phyloP scores from a whole-genome alignment of 2,329 filamentous ascomycete species.

The Colletotrichum sp. region DNA sequence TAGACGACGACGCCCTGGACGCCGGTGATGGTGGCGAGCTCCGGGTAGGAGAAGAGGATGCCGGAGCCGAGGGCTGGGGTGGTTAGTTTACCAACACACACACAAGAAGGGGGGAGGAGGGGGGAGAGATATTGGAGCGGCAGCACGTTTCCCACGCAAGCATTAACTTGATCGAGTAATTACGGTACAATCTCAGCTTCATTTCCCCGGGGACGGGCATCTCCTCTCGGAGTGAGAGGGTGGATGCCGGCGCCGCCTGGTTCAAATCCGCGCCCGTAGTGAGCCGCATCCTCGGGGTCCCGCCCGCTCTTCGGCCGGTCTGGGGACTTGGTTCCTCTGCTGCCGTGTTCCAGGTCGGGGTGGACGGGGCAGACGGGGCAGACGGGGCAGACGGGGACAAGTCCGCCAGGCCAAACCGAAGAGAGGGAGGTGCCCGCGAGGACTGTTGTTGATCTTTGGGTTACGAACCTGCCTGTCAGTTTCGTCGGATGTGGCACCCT shows the following conservation, averaged over 20 bases:
- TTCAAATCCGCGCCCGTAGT: constrained; percentile 84
- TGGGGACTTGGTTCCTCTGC: not conserved
- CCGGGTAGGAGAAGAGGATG: constrained; percentile 82
- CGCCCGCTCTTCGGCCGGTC: not conserved
- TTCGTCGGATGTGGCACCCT: constrained; percentile 10
- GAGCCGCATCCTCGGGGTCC: constrained; percentile 62
- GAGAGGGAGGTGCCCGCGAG: not conserved
- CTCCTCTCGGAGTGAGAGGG: constrained; percentile 46
- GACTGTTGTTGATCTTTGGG: constrained; percentile 37
- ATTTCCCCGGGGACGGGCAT: constrained; percentile 47
- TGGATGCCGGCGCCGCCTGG: constrained; percentile 52
- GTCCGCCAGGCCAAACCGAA: not conserved
- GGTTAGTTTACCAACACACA: constrained; percentile 43
- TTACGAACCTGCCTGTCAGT: constrained; percentile 40
- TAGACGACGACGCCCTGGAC: constrained; percentile 82
- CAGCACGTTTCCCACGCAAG: constrained; percentile 98
- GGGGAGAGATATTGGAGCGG: constrained; percentile 66
- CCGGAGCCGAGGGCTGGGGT: constrained; percentile 78
- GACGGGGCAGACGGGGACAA: no score
- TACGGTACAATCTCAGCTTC: constrained; percentile 96
- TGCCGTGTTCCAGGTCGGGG: not conserved
- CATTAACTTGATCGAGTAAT: constrained; percentile 98
- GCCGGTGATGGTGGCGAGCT: constrained; percentile 79
- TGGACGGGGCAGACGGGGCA: not conserved
- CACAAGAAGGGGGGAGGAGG: constrained; percentile 25